Percentiles rank a stretch among this genome's conserved stretches.
These are phyloP conservation scores for Aspergillus spinulosporus DNA, from an alignment of 2,329 filamentous ascomycete species.

Conservation along the genomic window DNA sequence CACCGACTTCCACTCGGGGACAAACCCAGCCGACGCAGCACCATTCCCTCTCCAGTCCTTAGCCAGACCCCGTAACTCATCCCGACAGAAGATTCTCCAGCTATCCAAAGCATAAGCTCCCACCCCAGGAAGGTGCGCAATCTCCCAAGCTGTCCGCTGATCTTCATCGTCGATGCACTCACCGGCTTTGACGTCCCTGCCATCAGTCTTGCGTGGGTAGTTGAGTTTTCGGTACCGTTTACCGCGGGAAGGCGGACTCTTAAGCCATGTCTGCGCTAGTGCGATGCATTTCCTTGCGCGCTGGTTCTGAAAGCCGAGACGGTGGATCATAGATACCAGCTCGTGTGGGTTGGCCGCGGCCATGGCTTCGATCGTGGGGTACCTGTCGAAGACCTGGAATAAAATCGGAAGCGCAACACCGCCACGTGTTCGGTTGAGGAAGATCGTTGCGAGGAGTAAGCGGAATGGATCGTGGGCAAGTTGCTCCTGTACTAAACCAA, in stretches of 20 bases:
- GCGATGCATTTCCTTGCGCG: slow-evolving; percentile 68
- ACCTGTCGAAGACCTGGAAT: slow-evolving; percentile 65
- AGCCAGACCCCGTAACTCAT: slow-evolving; percentile 67
- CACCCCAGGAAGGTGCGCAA: slow-evolving; percentile 75
- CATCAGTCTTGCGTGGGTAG: slow-evolving; percentile 54
- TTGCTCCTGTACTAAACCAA: slow-evolving; percentile 83
- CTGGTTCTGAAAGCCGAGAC: slow-evolving; percentile 69
- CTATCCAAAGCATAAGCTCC: slow-evolving; percentile 83
- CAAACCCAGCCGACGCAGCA: slow-evolving; percentile 54
- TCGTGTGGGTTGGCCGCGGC: slow-evolving; percentile 58
- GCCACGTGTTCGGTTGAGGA: slow-evolving; percentile 79
- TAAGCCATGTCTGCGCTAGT: slow-evolving; percentile 69
- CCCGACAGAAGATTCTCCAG: slow-evolving; percentile 91
- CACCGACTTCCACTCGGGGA: slow-evolving; percentile 90
- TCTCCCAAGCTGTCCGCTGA: slow-evolving; percentile 69
- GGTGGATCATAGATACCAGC: slow-evolving; percentile 63
- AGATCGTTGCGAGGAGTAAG: slow-evolving; percentile 77
- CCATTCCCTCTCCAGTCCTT: slow-evolving; percentile 65
- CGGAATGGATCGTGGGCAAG: slow-evolving; percentile 74
- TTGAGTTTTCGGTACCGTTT: slow-evolving; percentile 59
- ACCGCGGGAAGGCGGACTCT: slow-evolving; percentile 60
- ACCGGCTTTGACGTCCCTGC: slow-evolving; percentile 48
- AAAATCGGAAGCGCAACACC: slow-evolving; percentile 74
- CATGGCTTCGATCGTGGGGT: slow-evolving; percentile 66
- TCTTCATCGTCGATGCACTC: slow-evolving; percentile 53